Evolutionary conservation across 768 basidiomycete species (phyloP), one percentile per base, ranked within the genome.

Genomic region (Leccinum imitatum): DNA sequence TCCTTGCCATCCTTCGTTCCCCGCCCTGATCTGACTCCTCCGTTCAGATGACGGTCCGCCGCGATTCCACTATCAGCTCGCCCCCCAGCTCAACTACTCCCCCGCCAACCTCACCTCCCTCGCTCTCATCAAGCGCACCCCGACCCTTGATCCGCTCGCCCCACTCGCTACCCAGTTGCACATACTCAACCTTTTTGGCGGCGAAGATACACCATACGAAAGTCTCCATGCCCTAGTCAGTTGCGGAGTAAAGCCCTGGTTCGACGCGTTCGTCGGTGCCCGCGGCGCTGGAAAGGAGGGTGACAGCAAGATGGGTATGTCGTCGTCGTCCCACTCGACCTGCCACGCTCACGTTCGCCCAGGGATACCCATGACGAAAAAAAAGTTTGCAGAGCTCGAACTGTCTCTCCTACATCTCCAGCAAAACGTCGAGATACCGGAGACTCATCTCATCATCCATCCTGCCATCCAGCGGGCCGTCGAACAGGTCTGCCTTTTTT

Each of bases 381-480:
- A 95, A 81, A 98, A 98, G 76, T 98, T 98, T 69, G 96, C 97
- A 8, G 97, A 99, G 68, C 87, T 98, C 57, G 96, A 99, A 73
- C 77, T 98, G 10, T 95, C 93, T 2, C 78, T 98, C 15, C 79
- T 98, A 2, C 97, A 99, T 71, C 82, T 98, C 6, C 96, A 98
- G 70, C 97, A 98, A 75, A 99, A 99, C 67, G 96, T 98, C 63
- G 30, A 99, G 78, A 98, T 98, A 55, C 97, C 97, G 1, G 94
- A 98, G 74, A 96, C 94, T 4, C 89, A 94, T 66, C 86, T 98
- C 31, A 80, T 91, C 63, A 91, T 98, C 55, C 95, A 98, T 69
- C 94, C 94, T 39, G 81, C 84, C 63, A 92, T 99, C 62, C 88
- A 93, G 61, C 82, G 87, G 53, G 91, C 95, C 0, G 93, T 97